phyloP scores from a whole-genome alignment of 2,329 filamentous ascomycete species.

The Xylogone sp. region DNA sequence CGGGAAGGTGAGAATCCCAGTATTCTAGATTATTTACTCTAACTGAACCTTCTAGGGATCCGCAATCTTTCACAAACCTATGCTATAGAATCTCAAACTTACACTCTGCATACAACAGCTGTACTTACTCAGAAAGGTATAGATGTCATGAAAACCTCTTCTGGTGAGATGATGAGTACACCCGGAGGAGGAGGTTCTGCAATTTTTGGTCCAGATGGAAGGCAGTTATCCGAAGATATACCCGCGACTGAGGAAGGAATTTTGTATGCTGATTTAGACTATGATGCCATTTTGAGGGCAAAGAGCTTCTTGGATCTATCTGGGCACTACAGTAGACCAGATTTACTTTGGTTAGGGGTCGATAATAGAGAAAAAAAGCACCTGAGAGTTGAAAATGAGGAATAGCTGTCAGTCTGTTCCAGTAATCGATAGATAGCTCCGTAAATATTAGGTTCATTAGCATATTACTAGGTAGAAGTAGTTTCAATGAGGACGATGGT shows the following conservation, averaged over 20 bases:
- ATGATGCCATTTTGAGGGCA: conserved; percentile 11
- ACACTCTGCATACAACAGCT: conserved; percentile 51
- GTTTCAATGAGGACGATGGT: too few species aligned
- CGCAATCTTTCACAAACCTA: conserved; percentile 52
- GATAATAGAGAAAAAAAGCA: conserved; percentile 12
- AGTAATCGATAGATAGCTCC: too few species aligned
- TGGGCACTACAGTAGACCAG: conserved; percentile 17
- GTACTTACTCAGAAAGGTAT: conserved; percentile 47
- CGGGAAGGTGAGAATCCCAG: conserved; percentile 19
- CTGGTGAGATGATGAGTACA: conserved; percentile 35
- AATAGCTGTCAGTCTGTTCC: background rate
- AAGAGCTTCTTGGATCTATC: conserved; percentile 18
- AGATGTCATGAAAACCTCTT: conserved; percentile 23
- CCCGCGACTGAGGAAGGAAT: conserved; percentile 50
- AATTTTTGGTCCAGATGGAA: conserved; percentile 51
- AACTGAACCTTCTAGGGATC: conserved; percentile 47
- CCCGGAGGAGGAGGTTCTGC: conserved; percentile 43
- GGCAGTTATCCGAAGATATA: conserved; percentile 33
- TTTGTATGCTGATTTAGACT: conserved; percentile 37
- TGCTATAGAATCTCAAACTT: conserved; percentile 53
- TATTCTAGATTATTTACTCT: background rate
- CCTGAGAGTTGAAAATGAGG: background rate
- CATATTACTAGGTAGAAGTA: too few species aligned
- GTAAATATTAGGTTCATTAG: too few species aligned
- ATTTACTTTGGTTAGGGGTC: conserved; percentile 19